Evolutionary conservation across 83 land plant species (phyloP).

Genomic region (Diphasiastrum complanatum): DNA sequence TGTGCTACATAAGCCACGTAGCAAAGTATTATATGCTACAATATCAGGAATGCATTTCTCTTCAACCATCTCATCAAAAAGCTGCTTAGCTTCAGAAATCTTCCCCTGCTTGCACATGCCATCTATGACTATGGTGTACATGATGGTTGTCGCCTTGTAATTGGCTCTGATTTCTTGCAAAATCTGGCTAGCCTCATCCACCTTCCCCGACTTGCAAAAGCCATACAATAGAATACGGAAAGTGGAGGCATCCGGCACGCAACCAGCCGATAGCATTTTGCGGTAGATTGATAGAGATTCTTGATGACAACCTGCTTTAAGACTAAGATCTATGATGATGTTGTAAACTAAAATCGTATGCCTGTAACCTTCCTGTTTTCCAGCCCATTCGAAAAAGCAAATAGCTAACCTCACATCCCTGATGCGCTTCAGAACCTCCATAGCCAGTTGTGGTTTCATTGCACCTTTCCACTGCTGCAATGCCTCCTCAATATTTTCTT

Average conservation of each 20-base stretch:
- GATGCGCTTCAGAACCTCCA: neutral
- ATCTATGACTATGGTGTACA: neutral
- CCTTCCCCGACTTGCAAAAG: neutral
- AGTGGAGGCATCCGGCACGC: neutral
- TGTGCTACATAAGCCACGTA: neutral
- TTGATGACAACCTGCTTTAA: neutral
- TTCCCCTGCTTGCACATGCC: neutral
- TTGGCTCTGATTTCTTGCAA: neutral
- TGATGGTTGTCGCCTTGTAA: neutral
- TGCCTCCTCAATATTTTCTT: no score
- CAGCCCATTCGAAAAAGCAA: conserved; percentile 2
- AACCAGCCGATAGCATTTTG: neutral
- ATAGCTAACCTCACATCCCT: neutral
- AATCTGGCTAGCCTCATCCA: neutral
- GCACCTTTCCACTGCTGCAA: no score
- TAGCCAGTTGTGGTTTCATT: no score
- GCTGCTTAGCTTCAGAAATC: neutral
- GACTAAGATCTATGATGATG: neutral
- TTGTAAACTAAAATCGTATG: neutral
- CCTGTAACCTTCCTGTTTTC: conserved; percentile 8
- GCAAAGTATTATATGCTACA: neutral
- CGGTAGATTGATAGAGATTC: neutral
- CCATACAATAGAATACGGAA: neutral
- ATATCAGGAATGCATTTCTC: neutral
- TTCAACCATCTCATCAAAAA: neutral